phyloP scores from a whole-genome alignment of 2,329 filamentous ascomycete genomes.

The Talaromyces verruculosus region DNA sequence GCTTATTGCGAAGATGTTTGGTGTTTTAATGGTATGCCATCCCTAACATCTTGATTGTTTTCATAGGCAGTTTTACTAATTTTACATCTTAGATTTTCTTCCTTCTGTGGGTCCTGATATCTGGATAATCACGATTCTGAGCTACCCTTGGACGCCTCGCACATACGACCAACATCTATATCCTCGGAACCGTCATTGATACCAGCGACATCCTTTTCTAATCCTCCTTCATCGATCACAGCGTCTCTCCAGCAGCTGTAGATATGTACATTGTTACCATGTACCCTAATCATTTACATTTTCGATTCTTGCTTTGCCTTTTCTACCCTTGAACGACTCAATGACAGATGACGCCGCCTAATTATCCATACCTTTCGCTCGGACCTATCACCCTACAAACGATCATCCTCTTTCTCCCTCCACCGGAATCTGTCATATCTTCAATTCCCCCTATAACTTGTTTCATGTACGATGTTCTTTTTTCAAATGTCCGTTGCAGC shows the following conservation, averaged over 20 bases:
- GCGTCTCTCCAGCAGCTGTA: neutral
- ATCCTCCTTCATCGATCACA: neutral
- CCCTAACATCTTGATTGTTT: neutral
- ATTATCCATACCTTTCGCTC: neutral
- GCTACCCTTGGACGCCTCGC: neutral
- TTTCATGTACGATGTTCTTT: neutral
- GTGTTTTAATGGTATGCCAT: constrained; percentile 71
- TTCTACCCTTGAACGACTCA: neutral
- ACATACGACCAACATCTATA: neutral
- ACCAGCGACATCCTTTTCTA: neutral
- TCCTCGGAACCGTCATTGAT: neutral
- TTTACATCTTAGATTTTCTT: constrained; percentile 11
- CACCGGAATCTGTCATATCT: neutral
- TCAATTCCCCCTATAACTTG: neutral
- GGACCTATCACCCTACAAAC: neutral
- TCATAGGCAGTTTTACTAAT: neutral
- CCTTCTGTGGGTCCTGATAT: constrained; percentile 69
- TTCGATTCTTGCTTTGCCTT: constrained; percentile 8
- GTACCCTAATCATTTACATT: constrained; percentile 12
- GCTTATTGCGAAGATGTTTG: constrained; percentile 79
- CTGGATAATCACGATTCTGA: constrained; percentile 26
- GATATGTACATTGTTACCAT: constrained; percentile 16
- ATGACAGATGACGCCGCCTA: neutral
- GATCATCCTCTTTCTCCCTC: neutral
- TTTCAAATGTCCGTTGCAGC: neutral